A percentile compares a stretch with the other conserved stretches of the same genome.
These are phyloP conservation scores for Trypanosoma mega DNA, from an alignment of 208 protist species.

Conservation along the genomic window DNA sequence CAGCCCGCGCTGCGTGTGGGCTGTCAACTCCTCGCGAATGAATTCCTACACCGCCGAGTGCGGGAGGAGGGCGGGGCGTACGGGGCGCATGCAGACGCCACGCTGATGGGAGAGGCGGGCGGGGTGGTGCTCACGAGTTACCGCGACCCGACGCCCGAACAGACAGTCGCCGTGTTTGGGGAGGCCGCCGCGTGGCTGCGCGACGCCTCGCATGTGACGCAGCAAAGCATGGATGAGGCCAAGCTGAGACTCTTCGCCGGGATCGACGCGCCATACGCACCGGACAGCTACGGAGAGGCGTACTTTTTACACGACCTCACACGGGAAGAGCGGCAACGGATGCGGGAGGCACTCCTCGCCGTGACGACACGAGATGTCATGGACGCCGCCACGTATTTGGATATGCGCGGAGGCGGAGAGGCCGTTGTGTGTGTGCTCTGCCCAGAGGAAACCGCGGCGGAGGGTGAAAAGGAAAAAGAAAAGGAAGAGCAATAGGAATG, in stretches of 20 bases:
- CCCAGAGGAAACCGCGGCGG: slow-evolving; percentile 15
- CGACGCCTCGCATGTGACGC: slow-evolving; percentile 55
- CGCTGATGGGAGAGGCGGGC: slow-evolving; percentile 70
- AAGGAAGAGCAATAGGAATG: neutral
- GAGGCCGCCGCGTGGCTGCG: slow-evolving; percentile 70
- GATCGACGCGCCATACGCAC: slow-evolving; percentile 86
- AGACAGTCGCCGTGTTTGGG: slow-evolving; percentile 63
- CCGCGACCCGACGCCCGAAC: slow-evolving; percentile 79
- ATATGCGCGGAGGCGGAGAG: slow-evolving; percentile 7
- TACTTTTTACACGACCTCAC: slow-evolving; percentile 78
- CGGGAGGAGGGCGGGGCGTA: slow-evolving; percentile 92
- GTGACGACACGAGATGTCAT: slow-evolving; percentile 69
- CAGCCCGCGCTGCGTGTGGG: slow-evolving; percentile 78
- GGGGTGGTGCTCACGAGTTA: slow-evolving; percentile 88
- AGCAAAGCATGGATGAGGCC: slow-evolving; percentile 70
- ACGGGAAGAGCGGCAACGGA: slow-evolving; percentile 66
- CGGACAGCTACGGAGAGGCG: slow-evolving; percentile 77
- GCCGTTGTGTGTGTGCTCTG: slow-evolving; percentile 20
- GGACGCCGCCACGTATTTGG: slow-evolving; percentile 55
- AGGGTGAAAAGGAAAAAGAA: slow-evolving; percentile 5
- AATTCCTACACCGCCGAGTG: slow-evolving; percentile 88
- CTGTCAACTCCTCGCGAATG: slow-evolving; percentile 69
- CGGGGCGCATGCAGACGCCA: slow-evolving; percentile 60
- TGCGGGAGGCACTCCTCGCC: slow-evolving; percentile 71
- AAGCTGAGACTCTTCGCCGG: slow-evolving; percentile 86